Conservation (phyloP, 2,329 filamentous ascomycete genomes). For the Dryadomyces sulphureus region DNA sequence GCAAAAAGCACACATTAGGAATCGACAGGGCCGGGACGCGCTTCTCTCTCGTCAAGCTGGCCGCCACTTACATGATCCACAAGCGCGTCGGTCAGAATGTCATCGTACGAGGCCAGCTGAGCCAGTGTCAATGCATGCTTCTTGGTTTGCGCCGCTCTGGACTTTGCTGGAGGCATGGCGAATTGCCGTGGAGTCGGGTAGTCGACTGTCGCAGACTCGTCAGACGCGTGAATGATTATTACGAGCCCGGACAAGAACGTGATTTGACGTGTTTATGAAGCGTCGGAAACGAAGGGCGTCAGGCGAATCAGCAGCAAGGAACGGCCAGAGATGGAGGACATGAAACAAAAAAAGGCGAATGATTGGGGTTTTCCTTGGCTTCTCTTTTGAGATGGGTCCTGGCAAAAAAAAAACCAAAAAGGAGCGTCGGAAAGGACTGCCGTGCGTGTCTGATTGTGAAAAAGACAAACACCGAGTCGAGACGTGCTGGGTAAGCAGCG, state of each 20-base stretch:
- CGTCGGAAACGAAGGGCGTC: neutral
- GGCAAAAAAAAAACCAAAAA: neutral
- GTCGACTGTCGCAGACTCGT: too few species aligned
- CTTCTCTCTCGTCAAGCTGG: too few species aligned
- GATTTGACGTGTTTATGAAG: neutral
- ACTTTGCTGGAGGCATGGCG: conserved; percentile 8
- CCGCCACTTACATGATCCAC: conserved; percentile 76
- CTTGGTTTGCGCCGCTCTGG: conserved; percentile 22
- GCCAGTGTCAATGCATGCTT: conserved; percentile 68
- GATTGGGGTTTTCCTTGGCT: neutral
- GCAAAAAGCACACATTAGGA: neutral
- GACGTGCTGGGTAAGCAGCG: neutral
- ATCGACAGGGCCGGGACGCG: too few species aligned
- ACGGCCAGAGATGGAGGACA: neutral
- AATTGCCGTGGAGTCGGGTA: neutral
- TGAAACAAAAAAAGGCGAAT: neutral
- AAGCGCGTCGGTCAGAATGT: conserved; percentile 86
- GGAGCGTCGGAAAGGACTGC: neutral
- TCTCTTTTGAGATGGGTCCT: neutral
- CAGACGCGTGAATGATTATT: too few species aligned
- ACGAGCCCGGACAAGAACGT: neutral
- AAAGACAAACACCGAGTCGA: neutral
- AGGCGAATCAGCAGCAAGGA: neutral
- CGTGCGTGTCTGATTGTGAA: neutral
- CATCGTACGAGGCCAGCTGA: conserved; percentile 85